Percentiles rank a stretch among this genome's conserved stretches.
These are phyloP conservation scores for Phytophthora fragariaefolia DNA, from an alignment of 352 stramenopile species.

Conservation along the genomic window DNA sequence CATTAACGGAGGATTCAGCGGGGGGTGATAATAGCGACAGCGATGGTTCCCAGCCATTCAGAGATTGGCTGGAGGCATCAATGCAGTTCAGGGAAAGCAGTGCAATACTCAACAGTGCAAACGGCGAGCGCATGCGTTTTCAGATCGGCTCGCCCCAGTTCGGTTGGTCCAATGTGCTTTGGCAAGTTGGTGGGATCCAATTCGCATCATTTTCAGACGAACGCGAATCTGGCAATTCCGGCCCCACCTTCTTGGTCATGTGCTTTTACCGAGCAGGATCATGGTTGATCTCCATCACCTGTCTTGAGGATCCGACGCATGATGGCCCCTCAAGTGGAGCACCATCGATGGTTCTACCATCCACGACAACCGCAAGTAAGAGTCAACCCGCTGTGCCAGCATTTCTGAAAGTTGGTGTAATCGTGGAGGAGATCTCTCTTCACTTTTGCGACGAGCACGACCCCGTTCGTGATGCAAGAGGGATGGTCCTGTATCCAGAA, in stretches of 20 bases:
- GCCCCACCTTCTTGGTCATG: slow-evolving; percentile 72
- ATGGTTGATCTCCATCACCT: slow-evolving; percentile 72
- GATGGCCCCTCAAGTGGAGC: slow-evolving; percentile 18
- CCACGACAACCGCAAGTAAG: slow-evolving; percentile 18
- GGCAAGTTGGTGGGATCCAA: slow-evolving; percentile 85
- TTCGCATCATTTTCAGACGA: slow-evolving; percentile 65
- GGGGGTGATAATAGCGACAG: slow-evolving; percentile 3
- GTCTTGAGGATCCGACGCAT: slow-evolving; percentile 60
- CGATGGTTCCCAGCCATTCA: slow-evolving; percentile 16
- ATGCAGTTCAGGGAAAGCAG: slow-evolving; percentile 9
- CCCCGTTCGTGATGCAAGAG: slow-evolving; percentile 37
- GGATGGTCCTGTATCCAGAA: slow-evolving; percentile 63
- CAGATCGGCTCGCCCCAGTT: slow-evolving; percentile 66
- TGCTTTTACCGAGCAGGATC: slow-evolving; percentile 69
- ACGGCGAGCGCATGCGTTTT: slow-evolving; percentile 53
- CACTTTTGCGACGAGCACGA: slow-evolving; percentile 76
- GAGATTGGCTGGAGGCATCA: slow-evolving; percentile 50
- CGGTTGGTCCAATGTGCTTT: slow-evolving; percentile 83
- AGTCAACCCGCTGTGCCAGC: slow-evolving; percentile 13
- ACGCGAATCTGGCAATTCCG: slow-evolving; percentile 11
- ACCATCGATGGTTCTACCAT: slow-evolving; percentile 23
- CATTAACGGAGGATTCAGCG: neutral
- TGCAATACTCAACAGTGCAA: neutral
- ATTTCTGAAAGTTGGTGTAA: slow-evolving; percentile 48
- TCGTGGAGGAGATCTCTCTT: slow-evolving; percentile 51